Conservation (phyloP, 148 eudicot genomes). For the Heliosperma pusillum region DNA sequence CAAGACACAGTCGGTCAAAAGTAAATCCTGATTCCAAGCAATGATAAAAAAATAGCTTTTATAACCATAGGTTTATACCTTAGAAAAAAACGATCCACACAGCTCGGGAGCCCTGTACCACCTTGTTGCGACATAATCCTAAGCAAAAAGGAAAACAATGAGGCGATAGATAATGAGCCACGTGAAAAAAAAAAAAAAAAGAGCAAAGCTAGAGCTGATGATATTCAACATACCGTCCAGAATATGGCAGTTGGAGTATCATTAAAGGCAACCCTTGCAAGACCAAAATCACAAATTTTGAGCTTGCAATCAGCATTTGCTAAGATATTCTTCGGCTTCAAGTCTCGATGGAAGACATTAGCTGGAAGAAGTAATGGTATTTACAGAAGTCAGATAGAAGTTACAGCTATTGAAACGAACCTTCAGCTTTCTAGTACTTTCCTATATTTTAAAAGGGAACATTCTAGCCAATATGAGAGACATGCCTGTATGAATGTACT, state of each 20-base stretch:
- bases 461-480: not conserved
- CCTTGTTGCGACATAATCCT: slow-evolving; percentile 99
- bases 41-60: not conserved
- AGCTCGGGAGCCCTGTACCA: slow-evolving; percentile 99
- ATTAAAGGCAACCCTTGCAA: slow-evolving; percentile 93
- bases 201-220: slow-evolving; percentile 1
- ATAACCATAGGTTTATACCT: slow-evolving; percentile 40
- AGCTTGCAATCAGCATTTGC: slow-evolving; percentile 99
- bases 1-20: not conserved
- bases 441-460: not conserved
- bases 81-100: slow-evolving; percentile 97
- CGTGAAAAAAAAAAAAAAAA: no score
- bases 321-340: slow-evolving; percentile 92
- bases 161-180: not conserved
- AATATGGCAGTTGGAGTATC: slow-evolving; percentile 95
- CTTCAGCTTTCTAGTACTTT: slow-evolving; percentile 4
- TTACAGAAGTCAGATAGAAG: slow-evolving; percentile 13
- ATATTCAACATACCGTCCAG: slow-evolving; percentile 75
- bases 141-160: slow-evolving; percentile 8
- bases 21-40: not conserved
- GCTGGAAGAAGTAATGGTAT: slow-evolving; percentile 52
- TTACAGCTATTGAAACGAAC: not conserved
- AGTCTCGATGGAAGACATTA: slow-evolving; percentile 92
- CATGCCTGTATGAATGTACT: slow-evolving; percentile 80
- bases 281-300: slow-evolving; percentile 96